Base-by-base conservation (phyloP, 108 stramenopile species). In the Aurantiochytrium sp. region DNA sequence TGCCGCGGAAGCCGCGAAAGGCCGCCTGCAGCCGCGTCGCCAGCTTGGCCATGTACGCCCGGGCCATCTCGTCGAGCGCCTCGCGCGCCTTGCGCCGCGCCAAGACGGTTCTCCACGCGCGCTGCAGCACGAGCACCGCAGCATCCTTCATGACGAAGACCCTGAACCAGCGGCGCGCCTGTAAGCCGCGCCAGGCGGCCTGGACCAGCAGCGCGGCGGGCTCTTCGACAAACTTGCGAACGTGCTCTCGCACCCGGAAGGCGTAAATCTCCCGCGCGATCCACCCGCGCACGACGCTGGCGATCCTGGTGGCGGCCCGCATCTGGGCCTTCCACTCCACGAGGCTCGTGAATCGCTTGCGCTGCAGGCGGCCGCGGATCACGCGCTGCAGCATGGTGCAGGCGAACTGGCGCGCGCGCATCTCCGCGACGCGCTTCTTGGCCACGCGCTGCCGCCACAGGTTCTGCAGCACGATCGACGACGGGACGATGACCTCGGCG, bases 1-100 rank as follows among this genome's bases (percentile, higher is more conserved):
- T 12, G n/a, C 73, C 73, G n/a, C 39, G 73, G 32, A 81, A 81
- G 0, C 42, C 73, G n/a, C 73, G 73, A 81, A 81, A 81, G 45
- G 42, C 45, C 50, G 73, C 39, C 45, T 81, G 73, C 12, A 81
- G 73, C 73, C 73, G 39, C 36, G 73, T 81, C 27, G 73, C 73
- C 50, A 81, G 73, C 24, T 81, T 81, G 39, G 39, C 36, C 39
- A 48, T 41, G 45, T 81, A 81, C 39, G 39, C 73, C 32, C 45
- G 39, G 27, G 73, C 73, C 27, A 81, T 30, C 21, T 27, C 27
- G 3, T 81, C 45, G 42, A 81, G 45, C 27, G 73, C 30, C 19
- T 81, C 73, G 1, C 73, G 39, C 39, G 73, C 73, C 45, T 81
- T 81, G 45, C 73, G 73, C 15, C 73, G 39, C 39, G 73, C 73